These are phyloP conservation scores for Phytophthora aleatoria DNA, from an alignment of 352 stramenopile genomes.

Conservation along the genomic window DNA sequence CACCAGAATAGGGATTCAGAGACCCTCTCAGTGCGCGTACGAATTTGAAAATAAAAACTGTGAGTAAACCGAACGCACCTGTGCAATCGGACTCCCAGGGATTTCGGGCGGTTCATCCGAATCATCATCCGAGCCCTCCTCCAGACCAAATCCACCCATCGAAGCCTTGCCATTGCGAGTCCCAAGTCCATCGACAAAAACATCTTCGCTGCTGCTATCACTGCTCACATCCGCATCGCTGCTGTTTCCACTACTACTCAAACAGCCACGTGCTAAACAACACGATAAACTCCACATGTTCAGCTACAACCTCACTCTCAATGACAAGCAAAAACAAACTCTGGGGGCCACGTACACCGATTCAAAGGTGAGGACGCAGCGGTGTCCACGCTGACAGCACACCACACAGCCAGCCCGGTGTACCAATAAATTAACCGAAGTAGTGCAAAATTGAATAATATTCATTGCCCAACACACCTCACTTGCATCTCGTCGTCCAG, in stretches of 20 bases:
- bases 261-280: conserved; percentile 7
- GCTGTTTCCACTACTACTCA: conserved; percentile 16
- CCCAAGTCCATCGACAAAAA: conserved; percentile 2
- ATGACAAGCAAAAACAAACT: background rate
- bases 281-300: background rate
- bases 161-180: conserved; percentile 4
- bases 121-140: conserved; percentile 27
- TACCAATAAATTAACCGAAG: background rate
- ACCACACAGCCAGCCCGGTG: background rate
- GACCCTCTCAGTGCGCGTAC: background rate
- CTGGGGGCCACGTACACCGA: conserved; percentile 11
- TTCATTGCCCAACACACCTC: conserved; percentile 38
- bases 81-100: conserved; percentile 58
- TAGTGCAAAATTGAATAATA: background rate
- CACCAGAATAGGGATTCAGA: background rate
- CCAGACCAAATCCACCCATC: conserved; percentile 6
- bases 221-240: conserved; percentile 12
- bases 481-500: conserved; percentile 54
- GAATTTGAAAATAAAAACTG: background rate
- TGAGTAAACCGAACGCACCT: conserved; percentile 18
- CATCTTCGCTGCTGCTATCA: conserved; percentile 23
- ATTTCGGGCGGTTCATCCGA: conserved; percentile 73
- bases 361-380: conserved; percentile 48
- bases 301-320: conserved; percentile 3
- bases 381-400: conserved; percentile 48